Evolutionary conservation across 306 rosid genomes (phyloP), one percentile per base, ranked within the genome.

Genomic region (Neltuma alba): DNA sequence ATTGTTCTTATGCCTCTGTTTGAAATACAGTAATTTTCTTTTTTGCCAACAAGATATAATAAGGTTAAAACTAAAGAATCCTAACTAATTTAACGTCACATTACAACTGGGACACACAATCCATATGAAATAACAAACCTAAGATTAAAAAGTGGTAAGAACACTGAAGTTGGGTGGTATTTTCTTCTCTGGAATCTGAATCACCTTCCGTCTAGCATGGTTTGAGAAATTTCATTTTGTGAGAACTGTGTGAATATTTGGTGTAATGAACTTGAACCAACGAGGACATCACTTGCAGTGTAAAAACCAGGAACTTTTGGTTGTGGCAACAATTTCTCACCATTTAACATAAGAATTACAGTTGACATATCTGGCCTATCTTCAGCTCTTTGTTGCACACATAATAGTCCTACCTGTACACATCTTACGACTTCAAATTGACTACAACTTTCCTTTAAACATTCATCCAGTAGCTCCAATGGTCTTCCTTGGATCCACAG

Each of bases 331-430:
- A 33, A 6, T 31, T 36, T 81, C 21, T 77, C 81, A n/a, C 82
- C 77, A 63, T 71, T 71, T n/a, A 82, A 41, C 78, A 77, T 76
- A 21, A 77, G 12, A 61, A 82, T 82, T 9, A 71, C 82, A 76
- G 81, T 34, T 27, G 85, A 48, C 81, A 82, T 82, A 55, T 41
- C 67, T 7, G 85, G 85, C 69, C 85, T 76, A 21, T 82, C 85
- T 9, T 82, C 74, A 36, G 75, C 33, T 40, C 58, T 63, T 5
- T 77, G 74, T 62, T 82, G 81, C 48, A 82, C 81, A 52, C 85
- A 82, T 23, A 82, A 23, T 1, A 83, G 50, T 16, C 80, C 79
- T 10, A 78, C 63, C 0, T 83, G 83, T 7, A 83, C 66, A 21
- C 74, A 66, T 44, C 86, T 21, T 55, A 78, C 7, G 3, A 58